Base-by-base conservation (phyloP, 768 basidiomycete genomes). In the Scleroderma bovista region DNA sequence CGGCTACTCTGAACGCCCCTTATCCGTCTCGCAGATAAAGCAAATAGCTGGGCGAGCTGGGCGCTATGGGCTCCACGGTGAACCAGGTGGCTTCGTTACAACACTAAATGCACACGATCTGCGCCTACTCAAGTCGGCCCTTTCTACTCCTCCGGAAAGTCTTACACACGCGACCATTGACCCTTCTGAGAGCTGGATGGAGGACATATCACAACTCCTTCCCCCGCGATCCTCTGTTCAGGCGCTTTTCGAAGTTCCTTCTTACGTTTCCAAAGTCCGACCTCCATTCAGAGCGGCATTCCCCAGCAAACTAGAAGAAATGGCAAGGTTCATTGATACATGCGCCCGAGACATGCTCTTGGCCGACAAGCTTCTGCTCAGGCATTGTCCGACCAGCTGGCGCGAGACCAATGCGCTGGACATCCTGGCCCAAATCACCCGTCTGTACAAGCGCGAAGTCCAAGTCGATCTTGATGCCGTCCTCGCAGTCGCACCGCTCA, bases 1-100 rank as follows among this genome's bases (percentile, higher is more conserved):
- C 50, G 85, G 85, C 16, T 60, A 56, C 16, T 56, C 55, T 15
- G 61, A 68, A 52, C 58, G 69, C 4, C 65, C 67, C 0, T 72
- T 98, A 6, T 80, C 87, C 0, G 64, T 77, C 3, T 88, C 93
- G 0, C 84, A 88, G 56, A 79, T 90, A 63, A 96, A 96, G 65
- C 95, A 97, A 64, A 96, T 98, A 42, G 93, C 88, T 1, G 93
- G 94, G 6, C 80, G 95, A 36, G 94, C 95, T 0, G 95, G 94
- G 12, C 86, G 95, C 2, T 98, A 80, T 64, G 89, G 90, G 3
- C 65, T 88, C 38, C 81, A 84, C 31, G 69, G 73, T 34, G 58
- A 57, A 49, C 64, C 76, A 1, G 79, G 76, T 7, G 93, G 94
- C 20, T 73, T 76, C 29, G 86, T 83, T 8, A 93, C 93, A 0